Evolutionary conservation across 2,329 filamentous ascomycete genomes (phyloP).

Genomic region (Helotiales sp.): DNA sequence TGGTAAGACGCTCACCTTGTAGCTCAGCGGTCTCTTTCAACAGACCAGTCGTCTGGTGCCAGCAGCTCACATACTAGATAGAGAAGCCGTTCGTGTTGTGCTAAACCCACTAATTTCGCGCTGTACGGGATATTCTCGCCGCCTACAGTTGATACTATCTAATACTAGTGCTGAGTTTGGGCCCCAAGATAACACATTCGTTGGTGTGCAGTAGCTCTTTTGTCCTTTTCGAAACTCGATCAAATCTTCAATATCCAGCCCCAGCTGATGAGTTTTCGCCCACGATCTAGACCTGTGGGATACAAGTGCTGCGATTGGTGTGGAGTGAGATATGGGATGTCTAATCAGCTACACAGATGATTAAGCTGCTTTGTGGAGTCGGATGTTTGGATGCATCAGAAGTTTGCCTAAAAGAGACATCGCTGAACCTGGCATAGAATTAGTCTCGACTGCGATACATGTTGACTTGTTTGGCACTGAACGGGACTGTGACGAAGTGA

Average conservation of each 20-base stretch:
- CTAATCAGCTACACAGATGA: neutral
- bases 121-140: neutral
- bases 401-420: neutral
- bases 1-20: neutral
- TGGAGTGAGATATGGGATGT: neutral
- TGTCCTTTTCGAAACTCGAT: neutral
- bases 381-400: neutral
- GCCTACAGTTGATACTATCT: neutral
- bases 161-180: neutral
- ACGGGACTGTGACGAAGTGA: slow-evolving; percentile 13
- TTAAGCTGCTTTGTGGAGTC: neutral
- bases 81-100: neutral
- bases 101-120: neutral
- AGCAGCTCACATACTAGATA: neutral
- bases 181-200: neutral
- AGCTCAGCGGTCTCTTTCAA: neutral
- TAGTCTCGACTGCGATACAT: neutral
- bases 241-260: neutral
- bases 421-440: neutral
- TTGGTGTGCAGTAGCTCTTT: neutral
- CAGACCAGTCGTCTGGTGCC: neutral
- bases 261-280: neutral
- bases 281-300: neutral
- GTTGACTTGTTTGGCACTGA: slow-evolving; percentile 16
- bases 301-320: neutral